Evolutionary conservation across 1,284 basidiomycete species (phyloP), one percentile per base, ranked within the genome.

Genomic region (Cutaneotrichosporon mucoides): DNA sequence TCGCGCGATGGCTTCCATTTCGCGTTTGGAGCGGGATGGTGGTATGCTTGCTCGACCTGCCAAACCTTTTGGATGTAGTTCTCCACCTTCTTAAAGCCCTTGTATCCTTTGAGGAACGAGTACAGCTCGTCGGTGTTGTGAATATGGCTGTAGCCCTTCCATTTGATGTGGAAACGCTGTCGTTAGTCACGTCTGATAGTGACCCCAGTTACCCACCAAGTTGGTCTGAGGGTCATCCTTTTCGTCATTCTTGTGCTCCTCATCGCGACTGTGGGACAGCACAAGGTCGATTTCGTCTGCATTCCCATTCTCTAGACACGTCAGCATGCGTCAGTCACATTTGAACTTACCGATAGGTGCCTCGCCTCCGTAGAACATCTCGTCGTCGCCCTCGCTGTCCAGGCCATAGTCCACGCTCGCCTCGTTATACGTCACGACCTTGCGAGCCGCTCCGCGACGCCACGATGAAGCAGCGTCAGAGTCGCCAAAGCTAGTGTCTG

Each of bases 51-150:
- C 79, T 91, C 91, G 1, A 80, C 86, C 83, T 71, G 65, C 76
- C 80, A 83, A 40, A 84, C 78, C 15, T 86, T 84, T 75, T 95
- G 95, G 83, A 99, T 96, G 79, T 99, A 99, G 80, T 99, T 99
- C 79, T 98, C 95, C 60, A 99, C 92, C 59, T 93, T 90, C 80
- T 99, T 99, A 73, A 97, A 84, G 36, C 90, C 87, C 76, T 93
- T 93, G 65, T 63, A 73, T 1, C 65, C 66, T 65, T 80, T 80
- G 60, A 98, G 81, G 76, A 96, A 98, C 71, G 92, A 87, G 81
- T 96, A 97, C 11, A 88, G 87, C 79, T 99, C 95, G 74, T 98
- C 94, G 9, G 94, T 99, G 75, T 99, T 96, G 81, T 94, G 91
- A 13, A 94, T 82, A 74, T 94, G 91, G 11, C 91, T 94, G 76